A percentile compares a stretch with the other conserved stretches of the same genome.
Evolutionary conservation across 352 stramenopile species (phyloP).

Genomic region (Blastocystis sp.): DNA sequence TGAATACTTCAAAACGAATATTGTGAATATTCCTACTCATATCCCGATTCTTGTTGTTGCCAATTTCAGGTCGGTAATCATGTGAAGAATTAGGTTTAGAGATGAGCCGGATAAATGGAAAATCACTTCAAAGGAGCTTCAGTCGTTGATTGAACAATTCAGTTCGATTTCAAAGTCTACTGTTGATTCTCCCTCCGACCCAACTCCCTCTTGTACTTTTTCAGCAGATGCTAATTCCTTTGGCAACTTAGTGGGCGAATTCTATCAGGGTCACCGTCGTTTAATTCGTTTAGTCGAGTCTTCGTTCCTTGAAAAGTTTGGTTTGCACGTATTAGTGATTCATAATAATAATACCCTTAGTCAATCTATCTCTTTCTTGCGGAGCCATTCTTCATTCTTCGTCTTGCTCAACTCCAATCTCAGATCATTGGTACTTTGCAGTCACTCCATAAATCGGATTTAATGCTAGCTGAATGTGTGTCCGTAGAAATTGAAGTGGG

Average conservation of each 20-base stretch:
- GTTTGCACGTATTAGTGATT: neutral
- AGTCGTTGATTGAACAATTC: neutral
- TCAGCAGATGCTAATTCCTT: neutral
- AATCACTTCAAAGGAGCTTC: conserved; percentile 14
- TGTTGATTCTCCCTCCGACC: neutral
- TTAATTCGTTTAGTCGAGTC: conserved; percentile 45
- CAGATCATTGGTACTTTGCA: conserved; percentile 41
- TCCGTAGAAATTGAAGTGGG: neutral
- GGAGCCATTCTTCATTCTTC: conserved; percentile 35
- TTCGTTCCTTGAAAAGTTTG: conserved; percentile 59
- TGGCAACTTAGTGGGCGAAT: neutral
- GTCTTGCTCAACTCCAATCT: conserved; percentile 2
- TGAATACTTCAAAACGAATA: conserved; percentile 61
- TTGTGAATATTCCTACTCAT: neutral
- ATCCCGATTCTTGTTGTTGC: conserved; percentile 56
- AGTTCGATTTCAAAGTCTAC: neutral
- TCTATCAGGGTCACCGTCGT: conserved; percentile 9
- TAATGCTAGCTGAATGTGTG: neutral
- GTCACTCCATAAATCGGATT: neutral
- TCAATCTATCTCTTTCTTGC: conserved; percentile 58
- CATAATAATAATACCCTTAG: neutral
- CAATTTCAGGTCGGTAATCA: neutral
- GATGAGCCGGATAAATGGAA: conserved; percentile 25
- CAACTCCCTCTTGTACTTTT: neutral
- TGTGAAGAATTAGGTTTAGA: neutral